Base-by-base conservation (phyloP, 2,329 filamentous ascomycete genomes). In the Diaporthe aspalathi region DNA sequence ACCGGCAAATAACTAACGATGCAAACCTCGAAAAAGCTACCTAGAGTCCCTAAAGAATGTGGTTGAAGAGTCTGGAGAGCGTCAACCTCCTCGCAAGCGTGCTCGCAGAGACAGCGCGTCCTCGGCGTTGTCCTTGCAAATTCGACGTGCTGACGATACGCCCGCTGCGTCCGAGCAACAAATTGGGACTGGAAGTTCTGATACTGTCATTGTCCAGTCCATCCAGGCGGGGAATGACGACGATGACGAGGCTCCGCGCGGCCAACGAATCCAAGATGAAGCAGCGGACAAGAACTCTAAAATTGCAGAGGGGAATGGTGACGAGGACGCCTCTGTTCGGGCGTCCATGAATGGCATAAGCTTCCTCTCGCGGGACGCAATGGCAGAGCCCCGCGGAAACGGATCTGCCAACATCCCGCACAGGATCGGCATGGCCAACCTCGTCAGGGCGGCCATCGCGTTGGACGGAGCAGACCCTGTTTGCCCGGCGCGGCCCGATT, bases 341-440 rank as follows among this genome's bases (percentile, higher is more conserved):
- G 54, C 54, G n/a, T 57, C 54, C 7, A 40, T 57, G 54, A 57
- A 38, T 17, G 54, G 54, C 7, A 57, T 57, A 22, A 57, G 35
- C 54, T 57, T 57, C 54, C 54, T 57, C 12, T 57, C 54, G 11
- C 35, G n/a, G 54, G 54, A 57, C 35, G 54, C 54, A 27, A 57
- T 57, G 54, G 54, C 54, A 43, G 54, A 57, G 22, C 54, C 54
- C 43, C 54, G 54, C 5, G 54, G 54, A 14, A 8, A 57, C 22
- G 54, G 54, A 38, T 57, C 27, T 11, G 35, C 35, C 8, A 57
- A 57, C 54, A 57, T 57, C 7, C 54, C 54, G 12, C 54, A 57
- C n/a, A 57, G 22, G 3, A 57, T 57, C 12, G 5, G 54, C 35
- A 57, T 24, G 11, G 35, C 12, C 9, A 57, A 43, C 14, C 54